These are phyloP conservation scores for Arachis hypogaea DNA, from an alignment of 306 rosid genomes.

Conservation along the genomic window DNA sequence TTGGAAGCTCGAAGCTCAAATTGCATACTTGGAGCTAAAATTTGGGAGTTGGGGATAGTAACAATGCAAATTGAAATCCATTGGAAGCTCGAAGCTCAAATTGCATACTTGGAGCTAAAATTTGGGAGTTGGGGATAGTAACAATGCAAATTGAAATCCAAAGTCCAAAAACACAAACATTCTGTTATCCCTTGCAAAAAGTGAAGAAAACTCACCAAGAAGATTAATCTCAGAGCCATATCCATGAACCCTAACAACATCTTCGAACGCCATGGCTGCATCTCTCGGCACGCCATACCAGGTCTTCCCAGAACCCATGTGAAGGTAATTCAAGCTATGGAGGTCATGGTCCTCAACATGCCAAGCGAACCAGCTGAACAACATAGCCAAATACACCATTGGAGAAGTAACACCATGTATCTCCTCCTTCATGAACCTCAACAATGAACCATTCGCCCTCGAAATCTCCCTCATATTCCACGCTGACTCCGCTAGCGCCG, in stretches of 20 bases:
- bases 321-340: conserved; percentile 93
- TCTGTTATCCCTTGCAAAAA: neutral
- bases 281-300: conserved; percentile 98
- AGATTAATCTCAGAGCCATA: conserved; percentile 96
- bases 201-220: conserved; percentile 66
- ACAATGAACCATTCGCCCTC: conserved; percentile 78
- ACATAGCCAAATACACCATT: conserved; percentile 94
- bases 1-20: no score
- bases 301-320: conserved; percentile 92
- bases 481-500: conserved; percentile 76
- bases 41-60: no score
- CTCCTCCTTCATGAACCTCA: conserved; percentile 99
- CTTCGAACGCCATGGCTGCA: conserved; percentile 95
- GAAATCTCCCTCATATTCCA: conserved; percentile 97
- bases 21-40: no score
- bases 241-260: conserved; percentile 91
- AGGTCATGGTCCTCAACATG: conserved; percentile 98
- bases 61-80: no score
- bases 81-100: neutral
- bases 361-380: conserved; percentile 99
- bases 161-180: no score
- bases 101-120: neutral
- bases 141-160: neutral
- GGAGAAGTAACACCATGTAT: conserved; percentile 98
- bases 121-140: neutral